Evolutionary conservation across 225 moss, liverwort and hornwort genomes (phyloP).

Genomic region (Sphagnum contortum): DNA sequence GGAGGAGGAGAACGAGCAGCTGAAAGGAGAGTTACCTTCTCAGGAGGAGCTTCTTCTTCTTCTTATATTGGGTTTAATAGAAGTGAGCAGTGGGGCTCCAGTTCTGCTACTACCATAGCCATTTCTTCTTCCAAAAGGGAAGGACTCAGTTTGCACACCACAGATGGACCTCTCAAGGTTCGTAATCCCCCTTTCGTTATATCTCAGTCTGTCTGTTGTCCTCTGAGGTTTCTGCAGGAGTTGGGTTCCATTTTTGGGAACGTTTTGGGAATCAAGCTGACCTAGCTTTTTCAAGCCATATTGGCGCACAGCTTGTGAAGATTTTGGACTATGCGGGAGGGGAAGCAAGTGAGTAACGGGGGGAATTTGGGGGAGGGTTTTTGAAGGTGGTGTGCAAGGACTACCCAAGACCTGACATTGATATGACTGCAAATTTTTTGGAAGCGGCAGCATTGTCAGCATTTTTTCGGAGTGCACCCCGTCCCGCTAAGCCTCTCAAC

Average conservation of each 20-base stretch:
- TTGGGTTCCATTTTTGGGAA: not conserved
- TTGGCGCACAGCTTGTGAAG: too few species aligned
- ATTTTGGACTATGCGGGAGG: too few species aligned
- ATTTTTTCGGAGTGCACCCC: slow-evolving; percentile 36
- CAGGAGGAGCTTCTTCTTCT: too few species aligned
- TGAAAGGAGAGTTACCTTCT: too few species aligned
- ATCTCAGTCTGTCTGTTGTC: not conserved
- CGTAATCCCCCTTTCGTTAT: not conserved
- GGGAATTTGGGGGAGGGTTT: not conserved
- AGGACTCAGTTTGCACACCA: not conserved
- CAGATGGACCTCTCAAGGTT: slow-evolving; percentile 7
- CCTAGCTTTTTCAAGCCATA: too few species aligned
- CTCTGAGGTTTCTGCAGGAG: not conserved
- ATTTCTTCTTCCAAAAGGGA: not conserved
- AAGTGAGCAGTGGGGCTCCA: slow-evolving; percentile 4
- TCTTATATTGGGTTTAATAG: not conserved
- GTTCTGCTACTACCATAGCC: not conserved
- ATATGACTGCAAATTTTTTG: slow-evolving; percentile 53
- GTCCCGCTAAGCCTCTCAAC: slow-evolving; percentile 69
- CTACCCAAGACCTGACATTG: slow-evolving; percentile 85
- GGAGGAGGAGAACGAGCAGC: too few species aligned
- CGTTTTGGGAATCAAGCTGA: too few species aligned
- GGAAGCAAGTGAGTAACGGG: too few species aligned
- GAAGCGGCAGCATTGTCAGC: slow-evolving; percentile 87
- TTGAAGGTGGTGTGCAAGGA: slow-evolving; percentile 63